Base-by-base conservation (phyloP, 2,329 filamentous ascomycete genomes). In the Sporothrix inflata region DNA sequence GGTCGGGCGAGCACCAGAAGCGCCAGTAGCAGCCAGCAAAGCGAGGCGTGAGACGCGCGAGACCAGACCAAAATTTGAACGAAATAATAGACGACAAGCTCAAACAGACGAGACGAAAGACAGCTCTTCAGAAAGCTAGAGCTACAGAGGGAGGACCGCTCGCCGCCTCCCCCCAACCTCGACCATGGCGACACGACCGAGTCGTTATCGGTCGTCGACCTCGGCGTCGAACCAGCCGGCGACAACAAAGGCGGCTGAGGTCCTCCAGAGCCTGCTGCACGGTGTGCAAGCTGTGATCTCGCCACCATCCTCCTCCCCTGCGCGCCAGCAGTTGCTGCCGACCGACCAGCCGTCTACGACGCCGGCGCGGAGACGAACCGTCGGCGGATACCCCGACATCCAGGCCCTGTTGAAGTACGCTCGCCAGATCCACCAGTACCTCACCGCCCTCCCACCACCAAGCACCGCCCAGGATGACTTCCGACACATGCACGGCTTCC, bases 401-500 rank as follows among this genome's bases (percentile, higher is more conserved):
- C 76, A 80, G 4, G 80, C 82, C 8, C 82, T 91, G 47, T 80
- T 86, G 74, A 86, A 88, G 75, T 84, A 85, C 70, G 84, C 92
- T 72, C 87, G 89, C 75, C 86, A 89, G 69, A 87, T 95, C 73
- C 88, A 90, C 77, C 91, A 93, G 73, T 83, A 88, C 74, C 80
- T 90, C 38, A 83, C 86, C 55, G 84, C 86, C 11, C 78, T 81
- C 38, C 78, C 83, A 51, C 80, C 85, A 19, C 83, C 85, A 2
- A 83, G 83, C 73, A 80, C 84, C 3, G 83, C 84, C 5, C 93
- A 94, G 82, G 93, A 97, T 82, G 90, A 93, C 76, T 97, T 98
- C 79, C 89, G 94, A 75, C 89, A 93, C 78, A 86, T 94, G 34
- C 85, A 88, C 72, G 94, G 94, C 77, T 97, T 97, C 80, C 89